Evolutionary conservation across 148 eudicot genomes (phyloP), one percentile per base, ranked within the genome.

Genomic region (Rhododendron simsii): DNA sequence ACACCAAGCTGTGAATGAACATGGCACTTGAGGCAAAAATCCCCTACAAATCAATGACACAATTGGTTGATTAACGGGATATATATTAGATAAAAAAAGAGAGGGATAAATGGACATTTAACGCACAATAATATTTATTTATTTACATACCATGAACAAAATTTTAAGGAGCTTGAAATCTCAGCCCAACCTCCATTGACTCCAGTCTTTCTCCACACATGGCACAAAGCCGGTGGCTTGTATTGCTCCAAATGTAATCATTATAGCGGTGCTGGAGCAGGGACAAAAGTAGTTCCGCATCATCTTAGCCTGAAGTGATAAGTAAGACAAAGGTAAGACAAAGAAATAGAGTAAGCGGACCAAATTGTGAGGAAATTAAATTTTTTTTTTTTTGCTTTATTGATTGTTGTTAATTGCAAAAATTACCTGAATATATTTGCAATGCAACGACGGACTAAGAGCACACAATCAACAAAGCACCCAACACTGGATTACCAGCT

Each of bases 171-270:
- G 91, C 20, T 90, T 87, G 81, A 91, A 86, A 82, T 93, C 85
- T 91, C 92, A 93, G 16, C 93, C 93, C 84, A 93, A 79, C 78
- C 88, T 93, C 95, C 93, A 91, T 12, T 86, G 80, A 0, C 37
- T 61, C 92, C 87, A 89, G 12, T 88, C 86, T 78, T 89, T 87
- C 81, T 91, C 92, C n/a, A 69, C 71, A 45, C 89, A 77, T 9
- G 89, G 55, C 2, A 91, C 93, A 50, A 87, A 91, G 0, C 48
- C 83, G 33, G 83, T 37, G 12, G 91, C 45, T 75, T 93, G 95
- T 37, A 91, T 39, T 18, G 91, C n/a, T 79, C 90, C 92, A 91
- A 90, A 90, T 5, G 75, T 2, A 12, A 81, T 37, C 87, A 88
- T 85, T 79, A 93, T 61, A 37, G 93, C 91, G 13, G 90, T 87